phyloP scores from a whole-genome alignment of 768 basidiomycete species.

The Pleurotus giganteus region DNA sequence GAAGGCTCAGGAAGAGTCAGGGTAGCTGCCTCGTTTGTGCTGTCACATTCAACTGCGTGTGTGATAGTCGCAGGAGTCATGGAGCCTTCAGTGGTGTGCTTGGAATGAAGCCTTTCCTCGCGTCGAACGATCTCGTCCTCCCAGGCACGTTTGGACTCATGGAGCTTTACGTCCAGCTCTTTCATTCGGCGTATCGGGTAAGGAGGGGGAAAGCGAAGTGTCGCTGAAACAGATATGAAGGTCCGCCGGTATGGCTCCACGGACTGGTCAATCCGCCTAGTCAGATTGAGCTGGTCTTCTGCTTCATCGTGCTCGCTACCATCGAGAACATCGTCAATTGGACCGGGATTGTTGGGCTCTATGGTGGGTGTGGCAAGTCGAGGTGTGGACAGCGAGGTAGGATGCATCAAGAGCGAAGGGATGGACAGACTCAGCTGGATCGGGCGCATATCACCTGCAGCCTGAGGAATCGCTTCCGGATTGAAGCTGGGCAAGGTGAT shows the following conservation, averaged over 20 bases:
- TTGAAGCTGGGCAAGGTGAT: conserved; percentile 71
- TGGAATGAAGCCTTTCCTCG: conserved; percentile 59
- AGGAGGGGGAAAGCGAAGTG: conserved; percentile 89
- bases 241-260: conserved; percentile 83
- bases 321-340: conserved; percentile 22
- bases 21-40: conserved; percentile 32
- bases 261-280: conserved; percentile 75
- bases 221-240: conserved; percentile 92
- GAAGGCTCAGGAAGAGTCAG: conserved; percentile 29
- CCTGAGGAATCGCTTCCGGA: conserved; percentile 58
- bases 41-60: background rate
- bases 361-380: conserved; percentile 25
- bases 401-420: conserved; percentile 21
- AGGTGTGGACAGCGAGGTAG: conserved; percentile 29
- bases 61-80: conserved; percentile 24
- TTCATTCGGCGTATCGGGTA: conserved; percentile 87
- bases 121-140: conserved; percentile 82
- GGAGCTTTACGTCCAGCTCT: conserved; percentile 78
- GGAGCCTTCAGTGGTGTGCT: conserved; percentile 37
- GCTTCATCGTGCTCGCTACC: conserved; percentile 67
- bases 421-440: conserved; percentile 12
- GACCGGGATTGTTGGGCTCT: conserved; percentile 1
- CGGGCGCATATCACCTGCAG: conserved; percentile 11
- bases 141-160: conserved; percentile 68
- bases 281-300: conserved; percentile 64